Evolutionary conservation across 225 moss, liverwort and hornwort species (phyloP), one percentile per base, ranked within the genome.

Genomic region (Rhytidiadelphus loreus): DNA sequence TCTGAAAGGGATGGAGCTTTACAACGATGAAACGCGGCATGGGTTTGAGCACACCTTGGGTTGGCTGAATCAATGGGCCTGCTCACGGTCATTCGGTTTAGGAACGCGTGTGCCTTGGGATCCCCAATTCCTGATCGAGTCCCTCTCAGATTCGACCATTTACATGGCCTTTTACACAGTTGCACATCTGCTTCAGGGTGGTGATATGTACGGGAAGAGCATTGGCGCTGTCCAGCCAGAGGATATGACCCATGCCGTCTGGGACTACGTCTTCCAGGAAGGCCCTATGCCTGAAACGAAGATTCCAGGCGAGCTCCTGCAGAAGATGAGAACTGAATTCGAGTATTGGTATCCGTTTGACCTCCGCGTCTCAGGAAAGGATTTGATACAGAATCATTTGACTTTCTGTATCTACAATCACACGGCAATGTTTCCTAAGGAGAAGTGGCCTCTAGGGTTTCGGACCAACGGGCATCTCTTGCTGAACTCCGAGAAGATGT

Each of bases 91-190:
- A 21, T 99, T 97, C 62, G 99, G 99, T 72, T 87, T 99, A 85
- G 99, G 99, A 64, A 97, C 97, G 19, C 94, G 94, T 62, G 84
- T 99, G 70, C 99, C 99, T n/a, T 99, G 99, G 97, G 99, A 99
- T 86, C 93, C 93, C 44, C 96, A 99, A 83, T 99, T 96, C 62
- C 89, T 99, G 58, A 91, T 99, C 37, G 99, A 97, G 69, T 99
- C 99, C 30, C 92, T 99, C 19, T 99, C 99, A 53, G 99, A 99
- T 90, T 99, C 99, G 43, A 99, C 97, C 13, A 93, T 99, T 19
- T 99, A 99, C 83, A 99, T 99, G 99, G 97, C 99, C 62, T 99
- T 95, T 90, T 99, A 99, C 62, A 95, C 99, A 17, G 96, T 99
- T 82, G 96, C 95, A 50, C 97, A 99, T 81, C 88, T 94, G 44